Evolutionary conservation across 768 basidiomycete genomes (phyloP), one percentile per base, ranked within the genome.

Genomic region (Ramaria rubella): DNA sequence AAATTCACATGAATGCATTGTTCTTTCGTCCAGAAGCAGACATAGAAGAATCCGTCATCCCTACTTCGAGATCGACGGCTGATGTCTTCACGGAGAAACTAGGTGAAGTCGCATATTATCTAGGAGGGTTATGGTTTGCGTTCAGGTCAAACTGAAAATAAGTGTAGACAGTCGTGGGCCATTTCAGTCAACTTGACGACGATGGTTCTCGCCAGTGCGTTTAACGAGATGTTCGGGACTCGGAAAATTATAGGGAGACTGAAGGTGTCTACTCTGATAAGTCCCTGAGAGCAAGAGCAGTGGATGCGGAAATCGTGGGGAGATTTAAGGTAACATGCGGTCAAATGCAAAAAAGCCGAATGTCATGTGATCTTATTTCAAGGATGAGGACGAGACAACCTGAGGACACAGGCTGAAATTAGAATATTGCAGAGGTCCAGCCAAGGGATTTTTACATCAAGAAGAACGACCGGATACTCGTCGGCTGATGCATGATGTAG

Each of bases 301-400:
- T 38, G 48, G 23, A 50, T 50, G 52, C 29, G 42, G 49, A 43
- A 43, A 52, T 52, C n/a, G 23, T 44, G 49, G 45, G 15, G 49
- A 36, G 40, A 34, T 27, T 52, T 21, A 27, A 43, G 45, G 43
- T 31, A 38, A 15, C 27, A 23, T 27, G 40, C 40, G n/a, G 40
- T 8, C 40, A 42, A 42, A 42, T 42, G 40, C 6, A 42, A 42
- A 42, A 42, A 42, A n/a, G 8, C 40, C 14, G n/a, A 42, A 19
- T 21, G 40, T 42, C 40, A 42, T 42, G 40, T n/a, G n/a, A n/a
- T n/a, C n/a, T n/a, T n/a, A n/a, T n/a, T n/a, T n/a, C n/a, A n/a
- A 21, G 17, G 40, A 42, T 42, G 40, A 36, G 8, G 34, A 36
- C 7, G 34, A 3, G 36, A 38, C 36, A 7, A 38, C 36, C 36